Evolutionary conservation across 352 stramenopile genomes (phyloP), one percentile per base, ranked within the genome.

Genomic region (Phytophthora pisi): DNA sequence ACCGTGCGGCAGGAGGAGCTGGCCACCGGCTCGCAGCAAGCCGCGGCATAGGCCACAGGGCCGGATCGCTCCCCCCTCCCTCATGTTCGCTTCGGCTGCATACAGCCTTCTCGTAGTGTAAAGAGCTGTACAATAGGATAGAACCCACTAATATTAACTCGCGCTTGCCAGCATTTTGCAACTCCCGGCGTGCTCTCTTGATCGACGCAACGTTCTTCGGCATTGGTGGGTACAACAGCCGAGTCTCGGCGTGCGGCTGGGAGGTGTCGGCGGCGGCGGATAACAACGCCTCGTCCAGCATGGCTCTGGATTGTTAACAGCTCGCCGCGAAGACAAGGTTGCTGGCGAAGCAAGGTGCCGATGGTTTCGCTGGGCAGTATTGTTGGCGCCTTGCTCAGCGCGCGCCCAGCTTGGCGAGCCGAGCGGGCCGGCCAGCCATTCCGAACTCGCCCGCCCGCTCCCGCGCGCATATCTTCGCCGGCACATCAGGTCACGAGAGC

Each of bases 81-180:
- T 7, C 5, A 50, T 38, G 31, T 38, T 8, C 16, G 15, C 13
- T 18, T 45, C 38, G 38, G 38, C 38, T 45, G 38, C 38, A 45
- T 45, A 74, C 72, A 74, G 64, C 63, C 66, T 67, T 73, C 57
- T 68, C 58, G 47, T 51, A 63, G 51, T 77, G 66, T 74, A 68
- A 79, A 77, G 64, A 79, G 72, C 70, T 84, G 76, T 84, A 84
- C 76, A 64, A 81, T 84, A 84, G 70, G 76, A 79, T 84, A 84
- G 76, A 84, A 50, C 64, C 60, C 63, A 75, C 57, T 72, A 74
- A 74, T 78, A 78, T 75, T 75, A 78, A 70, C 57, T 59, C 36
- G 54, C 63, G 20, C 51, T 70, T 68, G 57, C 55, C 65, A 59
- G 59, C 64, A 65, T 65, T 60, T 70, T 61, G 34, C 49, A 34